Percentiles rank a stretch among this genome's conserved stretches.
phyloP scores from a whole-genome alignment of 75 land plant genomes.

The Azolla pinnata region DNA sequence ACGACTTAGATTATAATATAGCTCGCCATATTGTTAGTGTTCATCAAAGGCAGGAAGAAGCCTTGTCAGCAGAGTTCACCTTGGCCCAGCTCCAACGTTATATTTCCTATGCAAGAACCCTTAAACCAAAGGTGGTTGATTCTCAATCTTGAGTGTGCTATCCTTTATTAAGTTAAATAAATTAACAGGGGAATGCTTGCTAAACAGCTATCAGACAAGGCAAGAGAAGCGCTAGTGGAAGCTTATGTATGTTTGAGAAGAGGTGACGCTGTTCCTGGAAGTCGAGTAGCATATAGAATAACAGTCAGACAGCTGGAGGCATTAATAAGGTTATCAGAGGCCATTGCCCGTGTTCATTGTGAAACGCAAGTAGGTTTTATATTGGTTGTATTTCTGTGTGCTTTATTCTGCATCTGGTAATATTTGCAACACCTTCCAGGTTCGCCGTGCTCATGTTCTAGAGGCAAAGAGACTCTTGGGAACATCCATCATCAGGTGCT shows the following conservation, averaged over 20 bases:
- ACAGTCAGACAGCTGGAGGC: conserved; percentile 96
- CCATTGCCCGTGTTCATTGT: conserved; percentile 76
- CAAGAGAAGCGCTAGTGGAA: conserved; percentile 77
- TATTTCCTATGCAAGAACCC: conserved; percentile 78
- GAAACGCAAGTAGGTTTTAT: conserved; percentile 41
- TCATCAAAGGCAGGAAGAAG: conserved; percentile 91
- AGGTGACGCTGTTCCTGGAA: conserved; percentile 86
- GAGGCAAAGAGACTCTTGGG: conserved; percentile 77
- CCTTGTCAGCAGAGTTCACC: conserved; percentile 71
- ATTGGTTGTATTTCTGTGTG: too few species aligned
- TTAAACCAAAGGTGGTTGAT: conserved; percentile 74
- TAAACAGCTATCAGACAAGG: conserved; percentile 78
- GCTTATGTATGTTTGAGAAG: conserved; percentile 84
- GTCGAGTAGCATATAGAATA: conserved; percentile 91
- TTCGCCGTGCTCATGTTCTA: conserved; percentile 67
- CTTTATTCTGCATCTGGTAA: too few species aligned
- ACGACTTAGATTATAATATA: conserved; percentile 76
- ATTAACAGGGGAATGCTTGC: too few species aligned
- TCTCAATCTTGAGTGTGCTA: too few species aligned
- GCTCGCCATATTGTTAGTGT: conserved; percentile 93
- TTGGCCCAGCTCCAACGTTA: conserved; percentile 90
- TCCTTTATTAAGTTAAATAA: too few species aligned
- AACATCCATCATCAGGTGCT: conserved; percentile 88
- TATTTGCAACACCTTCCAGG: conserved; percentile 30
- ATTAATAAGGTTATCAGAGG: conserved; percentile 83